Evolutionary conservation across 2,329 filamentous ascomycete genomes (phyloP).

Genomic region (Graphilbum fragrans): DNA sequence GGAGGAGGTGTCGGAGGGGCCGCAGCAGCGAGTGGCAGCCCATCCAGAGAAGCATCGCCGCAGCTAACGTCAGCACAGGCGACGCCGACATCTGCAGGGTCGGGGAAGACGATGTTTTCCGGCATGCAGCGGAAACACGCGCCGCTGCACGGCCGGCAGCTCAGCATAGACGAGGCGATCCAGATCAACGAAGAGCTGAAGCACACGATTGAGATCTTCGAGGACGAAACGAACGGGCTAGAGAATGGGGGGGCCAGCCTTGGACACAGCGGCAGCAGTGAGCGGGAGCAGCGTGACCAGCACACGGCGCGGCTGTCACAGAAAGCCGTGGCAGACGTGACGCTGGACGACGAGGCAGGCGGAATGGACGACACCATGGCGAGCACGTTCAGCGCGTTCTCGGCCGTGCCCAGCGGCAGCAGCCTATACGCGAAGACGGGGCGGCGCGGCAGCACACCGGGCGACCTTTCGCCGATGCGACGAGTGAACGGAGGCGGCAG

Average conservation of each 20-base stretch:
- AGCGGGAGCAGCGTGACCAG: slow-evolving; percentile 8
- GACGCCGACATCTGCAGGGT: slow-evolving; percentile 6
- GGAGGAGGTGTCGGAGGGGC: no score
- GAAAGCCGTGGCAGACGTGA: slow-evolving; percentile 6
- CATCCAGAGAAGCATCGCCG: not conserved
- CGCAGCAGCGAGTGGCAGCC: no score
- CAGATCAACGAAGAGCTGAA: slow-evolving; percentile 42
- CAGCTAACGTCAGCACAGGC: slow-evolving; percentile 1
- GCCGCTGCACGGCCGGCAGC: slow-evolving; percentile 21
- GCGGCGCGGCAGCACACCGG: not conserved
- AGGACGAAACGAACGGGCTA: slow-evolving; percentile 32
- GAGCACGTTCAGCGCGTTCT: slow-evolving; percentile 82
- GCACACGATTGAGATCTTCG: slow-evolving; percentile 50
- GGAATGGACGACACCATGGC: slow-evolving; percentile 59
- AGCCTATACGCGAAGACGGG: not conserved
- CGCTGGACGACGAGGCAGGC: slow-evolving; percentile 22
- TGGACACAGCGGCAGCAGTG: not conserved
- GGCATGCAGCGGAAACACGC: not conserved
- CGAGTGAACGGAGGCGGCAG: not conserved
- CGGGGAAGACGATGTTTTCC: slow-evolving; percentile 6
- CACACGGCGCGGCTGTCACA: slow-evolving; percentile 7
- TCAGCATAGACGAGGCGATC: slow-evolving; percentile 40
- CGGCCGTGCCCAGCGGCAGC: slow-evolving; percentile 61
- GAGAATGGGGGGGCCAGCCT: slow-evolving; percentile 13
- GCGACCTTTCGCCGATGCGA: not conserved